Base-by-base conservation (phyloP, 257 asterid species). In the Nicotiana benthamiana region DNA sequence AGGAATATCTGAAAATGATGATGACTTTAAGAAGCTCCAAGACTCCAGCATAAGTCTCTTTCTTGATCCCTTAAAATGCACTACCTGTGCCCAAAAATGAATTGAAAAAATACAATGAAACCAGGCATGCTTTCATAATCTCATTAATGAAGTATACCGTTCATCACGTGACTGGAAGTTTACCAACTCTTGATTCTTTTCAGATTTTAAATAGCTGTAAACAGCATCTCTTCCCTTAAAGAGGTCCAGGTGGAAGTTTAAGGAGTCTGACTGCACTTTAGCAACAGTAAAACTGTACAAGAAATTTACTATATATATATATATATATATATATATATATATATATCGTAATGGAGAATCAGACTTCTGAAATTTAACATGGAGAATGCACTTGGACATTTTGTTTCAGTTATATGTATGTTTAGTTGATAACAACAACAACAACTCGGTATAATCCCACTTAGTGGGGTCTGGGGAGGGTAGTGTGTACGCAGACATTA, bases 21-120 rank as follows among this genome's bases (percentile, higher is more conserved):
- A 88, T 63, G 86, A 85, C 60, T 78, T 86, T 66, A 87, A 88
- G 88, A 86, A 94, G 88, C 89, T 87, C 98, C 97, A 93, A 43
- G 98, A 87, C 88, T 96, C 97, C 66, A 94, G 93, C 99, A 96
- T 92, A 16, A 96, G 97, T 80, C 97, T 90, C 84, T 94, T 96
- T 80, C 97, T 87, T 70, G 99, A 94, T 84, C 98, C 99, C 86
- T 96, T 96, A 89, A 96, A 96, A 88, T 94, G 97, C 84, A 96
- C 93, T 6, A 91, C 95, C 98, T 96, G 93, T 46, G 1, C 24
- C 3, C 62, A 74, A 48, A 46, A 48, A 26, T 4, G 0, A 51
- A 48, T 24, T 4, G 61, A 74, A 74, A 72, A 72, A 48, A 7
- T 4, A 48, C 78, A 72, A 72, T 0, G 24, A 24, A 72, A 15